Evolutionary conservation across 345 rosid genomes (phyloP).

Genomic region (Linum usitatissimum): DNA sequence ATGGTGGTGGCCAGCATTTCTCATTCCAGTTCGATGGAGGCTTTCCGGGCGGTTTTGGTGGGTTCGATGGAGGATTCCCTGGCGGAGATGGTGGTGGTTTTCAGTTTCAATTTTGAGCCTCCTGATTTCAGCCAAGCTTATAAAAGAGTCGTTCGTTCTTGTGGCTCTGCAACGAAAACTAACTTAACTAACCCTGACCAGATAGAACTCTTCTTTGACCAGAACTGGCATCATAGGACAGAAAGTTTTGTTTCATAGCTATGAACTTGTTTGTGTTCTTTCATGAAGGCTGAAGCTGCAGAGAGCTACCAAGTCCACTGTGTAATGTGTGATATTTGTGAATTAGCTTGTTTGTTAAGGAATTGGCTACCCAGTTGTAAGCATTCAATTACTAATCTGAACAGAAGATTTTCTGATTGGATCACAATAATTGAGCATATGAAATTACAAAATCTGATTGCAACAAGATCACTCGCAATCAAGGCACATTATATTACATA

Average conservation of each 20-base stretch:
- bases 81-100: slow-evolving; percentile 36
- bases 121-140: not conserved
- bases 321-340: too few relatives aligned
- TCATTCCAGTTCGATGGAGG: slow-evolving; percentile 86
- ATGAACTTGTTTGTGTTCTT: too few relatives aligned
- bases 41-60: slow-evolving; percentile 74
- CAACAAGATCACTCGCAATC: not conserved
- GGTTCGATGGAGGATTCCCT: slow-evolving; percentile 53
- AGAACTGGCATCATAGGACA: too few relatives aligned
- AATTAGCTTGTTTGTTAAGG: too few relatives aligned
- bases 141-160: not conserved
- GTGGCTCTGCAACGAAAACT: slow-evolving; percentile 2
- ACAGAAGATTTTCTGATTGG: not conserved
- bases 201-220: too few relatives aligned
- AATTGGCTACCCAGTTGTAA: too few relatives aligned
- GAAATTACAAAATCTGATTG: not conserved
- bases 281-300: too few relatives aligned
- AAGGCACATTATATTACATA: not conserved
- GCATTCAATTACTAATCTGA: not conserved
- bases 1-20: slow-evolving; percentile 75
- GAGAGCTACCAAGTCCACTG: too few relatives aligned
- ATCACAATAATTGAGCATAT: not conserved
- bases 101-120: slow-evolving; percentile 50
- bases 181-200: slow-evolving; percentile 6
- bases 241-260: too few relatives aligned